These are phyloP conservation scores for Nitzschia sp. DNA, from an alignment of 108 stramenopile species.

Conservation along the genomic window DNA sequence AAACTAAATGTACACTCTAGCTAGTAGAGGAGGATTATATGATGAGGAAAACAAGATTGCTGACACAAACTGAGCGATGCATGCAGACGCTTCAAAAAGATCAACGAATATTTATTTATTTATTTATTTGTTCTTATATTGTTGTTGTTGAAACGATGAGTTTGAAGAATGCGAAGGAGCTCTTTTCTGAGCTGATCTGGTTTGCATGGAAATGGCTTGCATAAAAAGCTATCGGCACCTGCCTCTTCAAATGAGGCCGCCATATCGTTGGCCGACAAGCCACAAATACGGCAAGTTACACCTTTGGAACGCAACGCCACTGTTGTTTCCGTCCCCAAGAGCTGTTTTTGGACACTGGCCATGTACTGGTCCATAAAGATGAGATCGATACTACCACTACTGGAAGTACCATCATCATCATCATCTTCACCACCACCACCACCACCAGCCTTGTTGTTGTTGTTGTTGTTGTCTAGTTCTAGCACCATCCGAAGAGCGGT, in stretches of 20 bases:
- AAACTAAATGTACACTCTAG: neutral
- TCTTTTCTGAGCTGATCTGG: constrained; percentile 9
- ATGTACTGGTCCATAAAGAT: constrained; percentile 52
- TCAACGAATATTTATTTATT: no score
- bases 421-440: no score
- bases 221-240: constrained; percentile 34
- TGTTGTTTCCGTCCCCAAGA: constrained; percentile 45
- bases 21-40: no score
- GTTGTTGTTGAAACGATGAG: no score
- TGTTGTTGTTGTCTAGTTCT: constrained; percentile 1
- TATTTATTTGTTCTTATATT: no score
- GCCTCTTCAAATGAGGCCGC: constrained; percentile 18
- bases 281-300: constrained; percentile 6
- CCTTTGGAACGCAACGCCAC: constrained; percentile 28
- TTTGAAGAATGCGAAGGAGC: constrained; percentile 1
- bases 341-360: constrained; percentile 31
- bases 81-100: no score
- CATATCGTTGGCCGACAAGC: constrained; percentile 36
- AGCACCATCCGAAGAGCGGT: constrained; percentile 29
- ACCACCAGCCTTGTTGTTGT: no score
- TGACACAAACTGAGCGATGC: no score
- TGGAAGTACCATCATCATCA: no score
- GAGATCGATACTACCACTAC: no score
- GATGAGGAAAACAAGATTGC: no score
- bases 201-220: constrained; percentile 38